Base-by-base conservation (phyloP, 202 grass and related monocot genomes). In the Sporobolus alterniflorus region DNA sequence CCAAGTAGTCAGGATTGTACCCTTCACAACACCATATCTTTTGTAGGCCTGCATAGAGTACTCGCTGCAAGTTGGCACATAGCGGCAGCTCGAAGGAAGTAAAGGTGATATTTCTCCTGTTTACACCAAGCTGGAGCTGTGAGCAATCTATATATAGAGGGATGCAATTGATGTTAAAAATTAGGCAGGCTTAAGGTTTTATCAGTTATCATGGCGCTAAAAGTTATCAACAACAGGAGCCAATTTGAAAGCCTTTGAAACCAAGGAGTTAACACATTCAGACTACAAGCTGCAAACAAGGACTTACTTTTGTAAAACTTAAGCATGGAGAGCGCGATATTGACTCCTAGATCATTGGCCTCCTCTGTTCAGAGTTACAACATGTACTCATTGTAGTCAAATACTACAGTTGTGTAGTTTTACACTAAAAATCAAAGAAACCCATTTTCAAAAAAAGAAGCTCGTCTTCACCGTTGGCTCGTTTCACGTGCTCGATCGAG, bases 81-180 rank as follows among this genome's bases (percentile, higher is more conserved):
- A 98, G 32, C 92, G 90, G 42, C 92, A 95, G 70, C 88, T 95
- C 14, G 89, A 79, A 34, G 89, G 88, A 47, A 98, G 86, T 48
- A 98, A 79, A 31, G 96, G 96, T 29, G 92, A 95, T 82, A 98
- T 95, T 81, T 98, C 91, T 76, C 89, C 94, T 97, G 85, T 74
- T 72, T 55, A 76, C 33, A 67, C 7, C 73, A 82, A 73, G 18
- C 28, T 54, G 20, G 46, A 14, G 12, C 46, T 56, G 22, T 85
- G 71, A 88, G 66, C 36, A 81, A 49, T 69, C 15, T 41, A 60
- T 75, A 34, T 26, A 80, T n/a, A n/a, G n/a, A n/a, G 25, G 71
- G 25, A 88, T 52, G 77, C 12, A 67, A 52, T 22, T 56, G 36
- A 66, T 66, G 26, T 84, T 62, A 36, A 56, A 70, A 80, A 22